A percentile compares a stretch with the other conserved stretches of the same genome.
phyloP scores from a whole-genome alignment of 768 basidiomycete genomes.

The Auricularia sp. region DNA sequence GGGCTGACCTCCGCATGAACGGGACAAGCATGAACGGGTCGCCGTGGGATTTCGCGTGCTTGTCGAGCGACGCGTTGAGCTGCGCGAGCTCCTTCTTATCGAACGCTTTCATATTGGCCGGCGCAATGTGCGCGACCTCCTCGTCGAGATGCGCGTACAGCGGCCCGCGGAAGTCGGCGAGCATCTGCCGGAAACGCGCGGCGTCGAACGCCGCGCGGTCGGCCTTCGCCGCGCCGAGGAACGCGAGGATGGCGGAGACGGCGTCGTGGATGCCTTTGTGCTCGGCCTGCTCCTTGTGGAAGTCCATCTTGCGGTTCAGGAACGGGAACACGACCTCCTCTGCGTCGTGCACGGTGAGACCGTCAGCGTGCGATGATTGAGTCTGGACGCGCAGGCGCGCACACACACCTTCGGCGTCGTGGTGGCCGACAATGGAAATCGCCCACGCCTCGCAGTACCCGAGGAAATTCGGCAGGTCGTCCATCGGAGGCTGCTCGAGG shows the following conservation, averaged over 20 bases:
- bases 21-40: slow-evolving; percentile 27
- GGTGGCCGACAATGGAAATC: slow-evolving; percentile 25
- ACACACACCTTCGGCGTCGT: slow-evolving; percentile 23
- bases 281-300: slow-evolving; percentile 27
- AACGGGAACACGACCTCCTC: slow-evolving; percentile 28
- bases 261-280: slow-evolving; percentile 26
- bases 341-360: background rate
- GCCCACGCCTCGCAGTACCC: slow-evolving; percentile 33
- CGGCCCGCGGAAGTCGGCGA: slow-evolving; percentile 21
- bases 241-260: slow-evolving; percentile 19
- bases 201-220: slow-evolving; percentile 25
- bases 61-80: slow-evolving; percentile 20
- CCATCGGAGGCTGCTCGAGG: slow-evolving; percentile 26
- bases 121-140: slow-evolving; percentile 26
- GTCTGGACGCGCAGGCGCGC: too few species aligned
- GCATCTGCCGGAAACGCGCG: slow-evolving; percentile 17
- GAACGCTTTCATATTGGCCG: slow-evolving; percentile 23
- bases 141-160: slow-evolving; percentile 31
- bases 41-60: slow-evolving; percentile 25
- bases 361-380: background rate
- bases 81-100: slow-evolving; percentile 19
- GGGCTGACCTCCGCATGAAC: slow-evolving; percentile 27
- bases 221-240: slow-evolving; percentile 17
- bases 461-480: slow-evolving; percentile 31
- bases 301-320: slow-evolving; percentile 28